A percentile compares a stretch with the other conserved stretches of the same genome.
Evolutionary conservation across 495 filamentous ascomycete species (phyloP).

Genomic region (Letharia lupina): DNA sequence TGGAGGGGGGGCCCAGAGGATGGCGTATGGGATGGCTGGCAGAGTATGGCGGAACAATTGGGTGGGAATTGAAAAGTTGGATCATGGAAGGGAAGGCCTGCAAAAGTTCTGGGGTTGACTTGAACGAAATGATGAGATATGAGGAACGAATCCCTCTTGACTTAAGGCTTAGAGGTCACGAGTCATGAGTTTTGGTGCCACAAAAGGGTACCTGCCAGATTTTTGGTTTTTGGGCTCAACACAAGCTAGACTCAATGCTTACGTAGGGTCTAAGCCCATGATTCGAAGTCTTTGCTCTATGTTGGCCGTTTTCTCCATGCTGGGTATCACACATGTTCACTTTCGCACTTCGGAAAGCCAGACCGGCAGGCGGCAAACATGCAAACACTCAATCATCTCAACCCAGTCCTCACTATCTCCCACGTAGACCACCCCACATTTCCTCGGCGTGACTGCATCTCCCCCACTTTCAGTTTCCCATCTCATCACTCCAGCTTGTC

Average conservation of each 20-base stretch:
- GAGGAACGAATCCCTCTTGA: neutral
- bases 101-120: neutral
- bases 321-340: neutral
- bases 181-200: neutral
- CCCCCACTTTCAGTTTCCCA: neutral
- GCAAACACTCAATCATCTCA: neutral
- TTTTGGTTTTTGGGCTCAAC: neutral
- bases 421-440: neutral
- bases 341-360: neutral
- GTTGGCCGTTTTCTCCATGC: neutral
- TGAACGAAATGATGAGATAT: neutral
- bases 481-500: conserved; percentile 80
- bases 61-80: neutral
- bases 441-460: neutral
- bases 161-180: neutral
- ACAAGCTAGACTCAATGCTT: neutral
- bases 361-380: too few species aligned
- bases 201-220: neutral
- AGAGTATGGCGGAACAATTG: conserved; percentile 27
- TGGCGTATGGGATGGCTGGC: conserved; percentile 36
- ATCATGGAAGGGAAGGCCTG: neutral
- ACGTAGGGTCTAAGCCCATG: neutral
- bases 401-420: neutral
- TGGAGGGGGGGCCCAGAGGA: conserved; percentile 43
- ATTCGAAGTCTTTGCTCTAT: neutral